Evolutionary conservation across 2,329 filamentous ascomycete species (phyloP), one percentile per base, ranked within the genome.

Genomic region (Ophiostoma ips): DNA sequence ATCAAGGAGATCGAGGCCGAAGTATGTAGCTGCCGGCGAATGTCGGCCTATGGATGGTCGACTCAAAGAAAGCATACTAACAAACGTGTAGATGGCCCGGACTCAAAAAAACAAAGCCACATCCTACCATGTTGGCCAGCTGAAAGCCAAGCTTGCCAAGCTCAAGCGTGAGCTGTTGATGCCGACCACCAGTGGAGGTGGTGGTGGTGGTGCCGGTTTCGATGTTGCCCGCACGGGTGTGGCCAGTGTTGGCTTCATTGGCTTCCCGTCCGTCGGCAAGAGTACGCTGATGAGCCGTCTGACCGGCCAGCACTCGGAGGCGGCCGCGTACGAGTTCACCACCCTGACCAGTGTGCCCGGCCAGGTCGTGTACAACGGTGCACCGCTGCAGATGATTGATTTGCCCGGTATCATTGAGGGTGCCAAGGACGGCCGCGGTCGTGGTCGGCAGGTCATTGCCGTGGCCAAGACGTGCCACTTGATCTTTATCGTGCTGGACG

Each of bases 51-150:
- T n/a, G n/a, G n/a, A n/a, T n/a, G n/a, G n/a, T n/a, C n/a, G n/a
- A n/a, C n/a, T n/a, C n/a, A n/a, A n/a, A n/a, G n/a, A n/a, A n/a
- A n/a, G n/a, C 5, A 43, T 16, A 30, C 40, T 43, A 43, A 45
- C 43, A 9, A 19, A 46, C 59, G 24, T 28, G 4, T 57, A 90
- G 83, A 95, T 95, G 90, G 87, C 88, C 72, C 79, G 79, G 70
- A 95, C 89, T 63, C 89, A 96, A 68, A 95, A 95, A 73, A 95
- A 95, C 70, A 95, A 95, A 72, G 85, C 84, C 49, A 95, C 88
- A 12, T 89, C 87, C 46, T 95, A 82, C 67, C 89, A 95, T 76
- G 72, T 95, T 67, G 88, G 87, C 68, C 90, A 96, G 70, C 73
- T 98, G 59, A 98, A 98, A 71, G 92, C 92, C 57, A 98, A 98